These are phyloP conservation scores for Myriosclerotinia curreyana DNA, from an alignment of 2,329 filamentous ascomycete species.

Conservation along the genomic window DNA sequence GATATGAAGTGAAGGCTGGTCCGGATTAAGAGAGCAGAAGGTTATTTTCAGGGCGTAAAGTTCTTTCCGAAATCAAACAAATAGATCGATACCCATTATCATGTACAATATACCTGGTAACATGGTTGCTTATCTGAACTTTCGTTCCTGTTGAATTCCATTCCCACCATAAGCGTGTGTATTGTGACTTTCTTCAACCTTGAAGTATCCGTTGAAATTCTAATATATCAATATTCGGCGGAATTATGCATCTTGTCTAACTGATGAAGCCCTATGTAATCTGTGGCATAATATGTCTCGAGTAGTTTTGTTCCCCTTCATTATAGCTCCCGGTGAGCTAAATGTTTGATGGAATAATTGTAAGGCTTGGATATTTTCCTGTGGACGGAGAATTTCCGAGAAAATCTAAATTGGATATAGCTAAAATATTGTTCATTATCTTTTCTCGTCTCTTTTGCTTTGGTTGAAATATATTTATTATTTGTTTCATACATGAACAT, in stretches of 20 bases:
- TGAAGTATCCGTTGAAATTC: background rate
- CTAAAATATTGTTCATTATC: too few species aligned
- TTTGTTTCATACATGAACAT: background rate
- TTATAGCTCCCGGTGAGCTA: background rate
- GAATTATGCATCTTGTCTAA: background rate
- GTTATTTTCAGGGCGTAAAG: background rate
- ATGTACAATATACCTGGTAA: constrained; percentile 8
- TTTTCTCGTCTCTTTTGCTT: too few species aligned
- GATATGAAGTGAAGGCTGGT: background rate
- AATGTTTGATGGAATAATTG: too few species aligned
- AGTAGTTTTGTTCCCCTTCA: background rate
- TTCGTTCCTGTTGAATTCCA: too few species aligned
- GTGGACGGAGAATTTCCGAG: too few species aligned
- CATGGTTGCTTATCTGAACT: background rate
- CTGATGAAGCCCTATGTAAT: background rate
- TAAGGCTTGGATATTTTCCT: too few species aligned
- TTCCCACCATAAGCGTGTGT: background rate
- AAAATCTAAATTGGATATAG: too few species aligned
- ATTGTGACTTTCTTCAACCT: background rate
- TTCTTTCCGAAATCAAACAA: background rate
- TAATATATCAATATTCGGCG: too few species aligned
- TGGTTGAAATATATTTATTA: background rate
- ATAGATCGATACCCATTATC: constrained; percentile 20
- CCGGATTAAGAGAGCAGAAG: background rate
- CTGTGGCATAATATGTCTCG: background rate